A percentile compares a stretch with the other conserved stretches of the same genome.
phyloP scores from a whole-genome alignment of 805 yeast genomes.

The Saccharomycopsis babjevae region DNA sequence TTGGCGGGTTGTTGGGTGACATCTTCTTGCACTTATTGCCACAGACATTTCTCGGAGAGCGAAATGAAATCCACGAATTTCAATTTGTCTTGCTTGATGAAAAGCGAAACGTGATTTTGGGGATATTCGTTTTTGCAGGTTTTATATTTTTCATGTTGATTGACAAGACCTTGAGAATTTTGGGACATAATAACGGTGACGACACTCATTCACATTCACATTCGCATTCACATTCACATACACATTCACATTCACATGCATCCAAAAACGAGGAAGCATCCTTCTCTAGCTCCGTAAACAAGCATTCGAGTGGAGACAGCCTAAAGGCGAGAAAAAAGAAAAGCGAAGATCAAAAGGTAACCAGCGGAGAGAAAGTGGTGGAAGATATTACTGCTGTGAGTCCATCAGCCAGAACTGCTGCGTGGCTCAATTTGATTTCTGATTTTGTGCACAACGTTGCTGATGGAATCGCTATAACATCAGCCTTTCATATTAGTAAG shows the following conservation, averaged over 20 bases:
- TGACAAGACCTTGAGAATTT: slow-evolving; percentile 49
- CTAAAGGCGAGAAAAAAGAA: slow-evolving; percentile 15
- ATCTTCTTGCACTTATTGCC: slow-evolving; percentile 65
- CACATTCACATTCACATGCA: slow-evolving; percentile 37
- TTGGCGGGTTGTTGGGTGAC: slow-evolving; percentile 70
- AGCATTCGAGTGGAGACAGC: slow-evolving; percentile 14
- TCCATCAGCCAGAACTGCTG: slow-evolving; percentile 34
- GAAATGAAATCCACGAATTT: slow-evolving; percentile 29
- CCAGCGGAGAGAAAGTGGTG: slow-evolving; percentile 20
- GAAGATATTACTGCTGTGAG: slow-evolving; percentile 26
- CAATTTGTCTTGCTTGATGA: slow-evolving; percentile 43
- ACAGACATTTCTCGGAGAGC: slow-evolving; percentile 50
- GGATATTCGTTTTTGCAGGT: slow-evolving; percentile 50
- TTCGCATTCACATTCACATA: slow-evolving; percentile 32
- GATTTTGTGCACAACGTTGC: slow-evolving; percentile 69
- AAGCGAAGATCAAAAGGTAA: slow-evolving; percentile 19
- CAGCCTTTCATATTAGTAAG: slow-evolving; percentile 54
- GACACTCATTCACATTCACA: slow-evolving; percentile 36
- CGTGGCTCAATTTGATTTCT: slow-evolving; percentile 56
- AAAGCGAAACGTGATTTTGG: slow-evolving; percentile 37
- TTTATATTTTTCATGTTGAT: slow-evolving; percentile 49
- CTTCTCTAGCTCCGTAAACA: slow-evolving; percentile 18
- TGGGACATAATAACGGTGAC: slow-evolving; percentile 27
- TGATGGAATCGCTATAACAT: slow-evolving; percentile 66
- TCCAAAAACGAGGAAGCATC: slow-evolving; percentile 22